phyloP scores from a whole-genome alignment of 2,329 filamentous ascomycete species.

The Venturia carpophila region DNA sequence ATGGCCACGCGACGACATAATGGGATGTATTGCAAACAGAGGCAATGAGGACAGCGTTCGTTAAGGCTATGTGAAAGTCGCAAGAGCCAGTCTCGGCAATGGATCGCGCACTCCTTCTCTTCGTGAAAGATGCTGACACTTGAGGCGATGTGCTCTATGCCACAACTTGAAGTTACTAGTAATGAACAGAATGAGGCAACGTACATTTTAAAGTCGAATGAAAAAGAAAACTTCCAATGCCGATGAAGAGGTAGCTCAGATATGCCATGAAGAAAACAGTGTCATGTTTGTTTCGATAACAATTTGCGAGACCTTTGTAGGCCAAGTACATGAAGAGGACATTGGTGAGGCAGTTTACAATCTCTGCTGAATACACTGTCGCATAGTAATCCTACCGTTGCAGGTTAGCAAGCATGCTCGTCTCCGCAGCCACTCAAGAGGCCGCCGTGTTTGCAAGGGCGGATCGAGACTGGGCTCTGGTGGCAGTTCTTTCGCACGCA shows the following conservation, averaged over 20 bases:
- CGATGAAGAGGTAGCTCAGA: conserved; percentile 53
- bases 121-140: too few relatives aligned
- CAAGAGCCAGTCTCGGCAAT: too few relatives aligned
- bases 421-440: not conserved
- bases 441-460: not conserved
- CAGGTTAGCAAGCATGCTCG: conserved; percentile 1
- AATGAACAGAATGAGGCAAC: not conserved
- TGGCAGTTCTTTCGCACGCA: too few relatives aligned
- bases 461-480: too few relatives aligned
- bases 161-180: too few relatives aligned
- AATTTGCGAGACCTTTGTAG: conserved; percentile 65
- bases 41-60: too few relatives aligned
- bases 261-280: conserved; percentile 64
- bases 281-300: conserved; percentile 64
- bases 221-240: conserved; percentile 55
- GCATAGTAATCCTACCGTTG: conserved; percentile 60
- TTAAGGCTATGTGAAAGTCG: too few relatives aligned
- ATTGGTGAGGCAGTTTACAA: conserved; percentile 76
- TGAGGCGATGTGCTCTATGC: too few relatives aligned
- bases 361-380: conserved; percentile 66
- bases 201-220: conserved; percentile 51
- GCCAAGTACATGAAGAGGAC: conserved; percentile 73
- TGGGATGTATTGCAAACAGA: too few relatives aligned
- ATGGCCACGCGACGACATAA: too few relatives aligned
- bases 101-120: too few relatives aligned